These are phyloP conservation scores for Rosa multiflora DNA, from an alignment of 306 rosid species.

Conservation along the genomic window DNA sequence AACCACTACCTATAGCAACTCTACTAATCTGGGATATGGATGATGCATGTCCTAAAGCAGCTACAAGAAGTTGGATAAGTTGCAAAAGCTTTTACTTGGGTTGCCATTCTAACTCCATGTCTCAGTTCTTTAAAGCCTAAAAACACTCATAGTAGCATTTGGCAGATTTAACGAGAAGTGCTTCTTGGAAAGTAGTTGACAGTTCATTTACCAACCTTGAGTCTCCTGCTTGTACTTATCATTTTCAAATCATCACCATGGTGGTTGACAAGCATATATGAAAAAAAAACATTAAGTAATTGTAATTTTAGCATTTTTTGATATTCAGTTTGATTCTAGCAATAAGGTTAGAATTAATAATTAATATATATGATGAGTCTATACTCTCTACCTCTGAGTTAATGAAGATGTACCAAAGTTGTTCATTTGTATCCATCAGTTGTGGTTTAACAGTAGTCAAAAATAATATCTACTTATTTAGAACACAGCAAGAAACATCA, in stretches of 20 bases:
- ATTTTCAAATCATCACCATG: conserved; percentile 25
- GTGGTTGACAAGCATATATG: conserved; percentile 34
- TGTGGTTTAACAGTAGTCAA: conserved; percentile 42
- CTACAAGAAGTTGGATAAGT: too few species aligned
- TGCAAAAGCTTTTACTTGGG: too few species aligned
- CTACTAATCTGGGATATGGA: too few species aligned
- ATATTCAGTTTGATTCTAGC: neutral
- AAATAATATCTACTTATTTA: conserved; percentile 15
- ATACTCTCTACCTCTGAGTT: conserved; percentile 69
- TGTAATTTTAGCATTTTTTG: neutral
- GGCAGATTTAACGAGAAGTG: neutral
- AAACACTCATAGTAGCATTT: neutral
- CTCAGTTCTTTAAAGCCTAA: neutral
- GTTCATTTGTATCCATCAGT: conserved; percentile 98
- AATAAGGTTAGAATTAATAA: neutral
- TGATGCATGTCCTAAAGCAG: too few species aligned
- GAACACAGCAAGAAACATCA: conserved; percentile 24
- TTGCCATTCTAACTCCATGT: too few species aligned
- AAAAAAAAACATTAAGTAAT: neutral
- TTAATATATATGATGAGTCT: neutral
- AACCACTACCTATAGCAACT: too few species aligned
- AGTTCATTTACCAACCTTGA: conserved; percentile 52
- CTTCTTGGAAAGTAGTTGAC: neutral
- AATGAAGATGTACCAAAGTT: conserved; percentile 91
- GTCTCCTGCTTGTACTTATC: conserved; percentile 41